Percentiles rank a stretch among this genome's conserved stretches.
phyloP scores from a whole-genome alignment of 2,329 filamentous ascomycete species.

The Epicoccum sorghinum region DNA sequence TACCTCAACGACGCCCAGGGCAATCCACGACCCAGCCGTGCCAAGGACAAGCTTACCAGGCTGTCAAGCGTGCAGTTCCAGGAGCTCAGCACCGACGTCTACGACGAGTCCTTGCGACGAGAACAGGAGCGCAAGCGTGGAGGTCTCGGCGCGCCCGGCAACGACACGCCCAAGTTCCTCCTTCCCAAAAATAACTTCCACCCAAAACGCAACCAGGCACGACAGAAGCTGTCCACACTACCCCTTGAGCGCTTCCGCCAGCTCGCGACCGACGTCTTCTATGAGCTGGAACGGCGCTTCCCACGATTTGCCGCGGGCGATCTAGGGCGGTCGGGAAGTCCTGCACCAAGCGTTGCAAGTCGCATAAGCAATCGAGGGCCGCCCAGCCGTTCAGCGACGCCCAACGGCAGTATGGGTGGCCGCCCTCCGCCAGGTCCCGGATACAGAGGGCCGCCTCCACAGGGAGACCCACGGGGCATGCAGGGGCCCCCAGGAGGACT shows the following conservation, averaged over 20 bases:
- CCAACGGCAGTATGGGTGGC: conserved; percentile 60
- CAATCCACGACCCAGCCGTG: conserved; percentile 80
- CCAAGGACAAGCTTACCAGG: conserved; percentile 90
- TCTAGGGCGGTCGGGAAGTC: conserved; percentile 69
- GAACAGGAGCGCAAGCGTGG: conserved; percentile 65
- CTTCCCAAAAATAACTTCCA: conserved; percentile 89
- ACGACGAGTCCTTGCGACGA: conserved; percentile 88
- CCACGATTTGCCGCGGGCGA: conserved; percentile 77
- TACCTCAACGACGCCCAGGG: conserved; percentile 76
- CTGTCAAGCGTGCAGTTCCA: conserved; percentile 93
- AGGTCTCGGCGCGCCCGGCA: conserved; percentile 56
- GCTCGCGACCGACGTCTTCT: conserved; percentile 93
- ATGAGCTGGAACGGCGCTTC: conserved; percentile 88
- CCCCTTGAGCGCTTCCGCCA: conserved; percentile 87
- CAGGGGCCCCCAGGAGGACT: conserved; percentile 48
- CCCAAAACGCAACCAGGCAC: conserved; percentile 96
- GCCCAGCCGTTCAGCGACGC: conserved; percentile 61
- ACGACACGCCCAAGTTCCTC: conserved; percentile 64
- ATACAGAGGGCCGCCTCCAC: conserved; percentile 47
- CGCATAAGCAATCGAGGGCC: conserved; percentile 62
- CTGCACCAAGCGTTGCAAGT: conserved; percentile 63
- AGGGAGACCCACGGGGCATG: conserved; percentile 52
- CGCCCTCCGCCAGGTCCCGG: conserved; percentile 45
- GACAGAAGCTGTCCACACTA: conserved; percentile 90
- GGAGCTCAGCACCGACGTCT: conserved; percentile 96